Percentiles rank a stretch among this genome's conserved stretches.
Conservation (phyloP, 139 green algal species). For the Haematococcus lacustris region DNA sequence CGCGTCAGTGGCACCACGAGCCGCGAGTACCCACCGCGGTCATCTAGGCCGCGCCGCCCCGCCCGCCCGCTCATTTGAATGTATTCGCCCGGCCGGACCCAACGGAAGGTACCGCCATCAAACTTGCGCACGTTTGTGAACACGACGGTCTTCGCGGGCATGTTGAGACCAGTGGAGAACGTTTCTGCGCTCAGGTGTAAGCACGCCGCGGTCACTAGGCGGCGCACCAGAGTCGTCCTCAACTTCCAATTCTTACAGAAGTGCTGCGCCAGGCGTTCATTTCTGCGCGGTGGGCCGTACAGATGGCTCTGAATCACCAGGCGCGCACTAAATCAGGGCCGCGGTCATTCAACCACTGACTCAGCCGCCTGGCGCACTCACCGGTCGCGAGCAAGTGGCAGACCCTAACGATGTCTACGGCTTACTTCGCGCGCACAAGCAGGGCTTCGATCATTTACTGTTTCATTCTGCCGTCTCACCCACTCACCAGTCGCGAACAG, state of each 20-base stretch:
- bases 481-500: conserved; percentile 69
- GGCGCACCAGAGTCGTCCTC: too few relatives aligned
- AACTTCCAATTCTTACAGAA: background rate
- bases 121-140: conserved; percentile 91
- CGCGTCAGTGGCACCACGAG: background rate
- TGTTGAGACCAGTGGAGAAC: conserved; percentile 97
- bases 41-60: conserved; percentile 86
- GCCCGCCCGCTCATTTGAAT: conserved; percentile 96
- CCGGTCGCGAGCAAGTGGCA: background rate
- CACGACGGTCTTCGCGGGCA: conserved; percentile 92
- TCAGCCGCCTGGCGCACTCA: background rate
- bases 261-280: too few relatives aligned
- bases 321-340: background rate
- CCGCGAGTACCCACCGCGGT: conserved; percentile 42
- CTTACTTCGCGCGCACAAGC: background rate
- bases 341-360: background rate
- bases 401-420: background rate
- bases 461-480: background rate
- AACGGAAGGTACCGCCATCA: conserved; percentile 66
- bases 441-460: background rate
- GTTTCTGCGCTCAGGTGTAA: conserved; percentile 51
- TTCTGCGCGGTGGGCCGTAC: too few relatives aligned
- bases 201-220: too few relatives aligned
- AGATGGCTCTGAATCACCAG: background rate
- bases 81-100: conserved; percentile 82